phyloP scores from a whole-genome alignment of 257 asterid genomes.

The Solanum raphanifolium region DNA sequence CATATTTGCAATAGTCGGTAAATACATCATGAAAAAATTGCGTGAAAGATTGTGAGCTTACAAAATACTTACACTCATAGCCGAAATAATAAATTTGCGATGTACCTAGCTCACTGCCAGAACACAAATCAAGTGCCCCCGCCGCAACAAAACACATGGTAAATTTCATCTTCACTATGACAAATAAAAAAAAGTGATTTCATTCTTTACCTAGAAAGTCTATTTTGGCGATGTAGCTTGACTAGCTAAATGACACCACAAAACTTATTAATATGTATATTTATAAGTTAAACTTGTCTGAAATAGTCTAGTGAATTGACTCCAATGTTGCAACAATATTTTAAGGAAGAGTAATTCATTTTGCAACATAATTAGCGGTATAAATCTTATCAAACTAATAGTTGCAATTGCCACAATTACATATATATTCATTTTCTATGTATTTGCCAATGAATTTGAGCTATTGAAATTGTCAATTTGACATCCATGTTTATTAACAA shows the following conservation, averaged over 20 bases:
- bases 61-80: too few relatives aligned
- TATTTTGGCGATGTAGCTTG: too few relatives aligned
- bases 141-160: too few relatives aligned
- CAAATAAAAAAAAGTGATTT: too few relatives aligned
- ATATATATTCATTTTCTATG: not conserved
- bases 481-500: not conserved
- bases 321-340: not conserved
- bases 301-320: not conserved
- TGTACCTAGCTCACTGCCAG: too few relatives aligned
- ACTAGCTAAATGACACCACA: not conserved
- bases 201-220: too few relatives aligned
- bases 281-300: not conserved
- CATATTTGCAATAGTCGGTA: too few relatives aligned
- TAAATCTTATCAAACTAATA: conserved; percentile 52
- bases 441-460: not conserved
- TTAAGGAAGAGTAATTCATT: not conserved
- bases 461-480: not conserved
- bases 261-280: not conserved
- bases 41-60: too few relatives aligned
- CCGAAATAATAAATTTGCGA: too few relatives aligned
- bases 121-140: too few relatives aligned
- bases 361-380: conserved; percentile 29
- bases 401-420: conserved; percentile 81
- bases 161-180: too few relatives aligned
- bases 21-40: too few relatives aligned